These are phyloP conservation scores for Eruca vesicaria DNA, from an alignment of 441 rosid species.

Conservation along the genomic window DNA sequence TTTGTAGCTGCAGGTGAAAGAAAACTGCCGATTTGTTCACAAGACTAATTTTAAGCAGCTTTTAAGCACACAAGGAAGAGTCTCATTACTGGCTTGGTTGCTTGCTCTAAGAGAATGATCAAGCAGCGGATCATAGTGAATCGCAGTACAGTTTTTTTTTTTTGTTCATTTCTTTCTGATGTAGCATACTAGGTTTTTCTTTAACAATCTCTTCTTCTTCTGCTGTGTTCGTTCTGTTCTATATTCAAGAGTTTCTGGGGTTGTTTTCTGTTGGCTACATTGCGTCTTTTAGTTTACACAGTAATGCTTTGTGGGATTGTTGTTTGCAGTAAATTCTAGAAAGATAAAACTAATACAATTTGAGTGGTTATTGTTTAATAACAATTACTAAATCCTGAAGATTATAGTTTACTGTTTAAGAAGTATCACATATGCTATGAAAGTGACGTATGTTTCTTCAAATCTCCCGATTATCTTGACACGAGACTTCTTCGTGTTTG, in stretches of 20 bases:
- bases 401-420: not conserved
- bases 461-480: constrained; percentile 59
- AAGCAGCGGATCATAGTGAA: constrained; percentile 20
- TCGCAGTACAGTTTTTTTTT: constrained; percentile 29
- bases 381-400: not conserved
- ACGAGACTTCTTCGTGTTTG: constrained; percentile 60
- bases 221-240: not conserved
- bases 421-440: constrained; percentile 22
- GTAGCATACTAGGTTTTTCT: not conserved
- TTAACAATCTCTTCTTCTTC: constrained; percentile 1
- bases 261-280: not conserved
- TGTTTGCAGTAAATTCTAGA: constrained; percentile 1
- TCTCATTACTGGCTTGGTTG: constrained; percentile 6
- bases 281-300: constrained; percentile 1
- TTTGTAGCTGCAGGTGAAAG: constrained; percentile 18
- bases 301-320: constrained; percentile 8
- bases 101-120: constrained; percentile 16
- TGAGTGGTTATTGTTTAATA: not conserved
- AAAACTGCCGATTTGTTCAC: not conserved
- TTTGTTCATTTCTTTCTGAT: constrained; percentile 23
- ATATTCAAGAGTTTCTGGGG: not conserved
- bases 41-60: constrained; percentile 20
- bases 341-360: not conserved
- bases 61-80: not conserved
- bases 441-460: constrained; percentile 49